A percentile compares a stretch with the other conserved stretches of the same genome.
phyloP scores from a whole-genome alignment of 495 filamentous ascomycete genomes.

The Parathielavia appendiculata region DNA sequence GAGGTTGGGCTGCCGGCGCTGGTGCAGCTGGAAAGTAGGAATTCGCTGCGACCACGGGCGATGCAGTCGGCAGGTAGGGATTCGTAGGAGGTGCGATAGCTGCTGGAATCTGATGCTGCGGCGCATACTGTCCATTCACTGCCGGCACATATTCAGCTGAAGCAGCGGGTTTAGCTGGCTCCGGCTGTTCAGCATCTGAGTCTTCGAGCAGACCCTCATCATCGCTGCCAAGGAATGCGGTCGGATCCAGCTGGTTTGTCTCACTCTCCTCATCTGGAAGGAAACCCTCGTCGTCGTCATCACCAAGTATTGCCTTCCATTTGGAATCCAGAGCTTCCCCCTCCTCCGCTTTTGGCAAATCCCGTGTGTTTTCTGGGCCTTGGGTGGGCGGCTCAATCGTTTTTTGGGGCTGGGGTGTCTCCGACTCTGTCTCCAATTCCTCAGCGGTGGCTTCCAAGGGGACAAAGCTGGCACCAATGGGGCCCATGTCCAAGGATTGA shows the following conservation, averaged over 20 bases:
- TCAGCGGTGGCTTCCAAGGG: slow-evolving; percentile 36
- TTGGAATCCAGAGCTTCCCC: slow-evolving; percentile 61
- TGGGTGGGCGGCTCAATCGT: neutral
- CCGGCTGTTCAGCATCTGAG: slow-evolving; percentile 29
- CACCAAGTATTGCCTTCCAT: slow-evolving; percentile 80
- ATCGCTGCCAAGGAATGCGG: slow-evolving; percentile 61
- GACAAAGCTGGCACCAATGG: slow-evolving; percentile 25
- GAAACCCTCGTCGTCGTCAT: slow-evolving; percentile 69
- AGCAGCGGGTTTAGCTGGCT: slow-evolving; percentile 15
- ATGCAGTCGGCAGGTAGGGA: slow-evolving; percentile 24
- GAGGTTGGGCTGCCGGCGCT: slow-evolving; percentile 25
- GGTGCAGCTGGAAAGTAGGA: slow-evolving; percentile 30
- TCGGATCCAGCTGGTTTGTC: slow-evolving; percentile 46
- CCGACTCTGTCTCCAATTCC: slow-evolving; percentile 20
- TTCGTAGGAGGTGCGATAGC: slow-evolving; percentile 11
- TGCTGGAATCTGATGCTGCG: slow-evolving; percentile 20
- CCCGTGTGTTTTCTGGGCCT: slow-evolving; percentile 10
- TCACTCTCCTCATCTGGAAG: slow-evolving; percentile 35
- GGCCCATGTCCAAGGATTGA: slow-evolving; percentile 26
- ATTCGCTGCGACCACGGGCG: slow-evolving; percentile 31
- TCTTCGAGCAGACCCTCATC: slow-evolving; percentile 70
- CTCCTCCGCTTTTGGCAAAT: slow-evolving; percentile 22
- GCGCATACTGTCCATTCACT: slow-evolving; percentile 36
- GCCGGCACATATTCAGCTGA: slow-evolving; percentile 12
- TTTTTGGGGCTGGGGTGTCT: slow-evolving; percentile 8